Evolutionary conservation across 176 grass and related monocot genomes (phyloP), one percentile per base, ranked within the genome.

Genomic region (Carex littledalei): DNA sequence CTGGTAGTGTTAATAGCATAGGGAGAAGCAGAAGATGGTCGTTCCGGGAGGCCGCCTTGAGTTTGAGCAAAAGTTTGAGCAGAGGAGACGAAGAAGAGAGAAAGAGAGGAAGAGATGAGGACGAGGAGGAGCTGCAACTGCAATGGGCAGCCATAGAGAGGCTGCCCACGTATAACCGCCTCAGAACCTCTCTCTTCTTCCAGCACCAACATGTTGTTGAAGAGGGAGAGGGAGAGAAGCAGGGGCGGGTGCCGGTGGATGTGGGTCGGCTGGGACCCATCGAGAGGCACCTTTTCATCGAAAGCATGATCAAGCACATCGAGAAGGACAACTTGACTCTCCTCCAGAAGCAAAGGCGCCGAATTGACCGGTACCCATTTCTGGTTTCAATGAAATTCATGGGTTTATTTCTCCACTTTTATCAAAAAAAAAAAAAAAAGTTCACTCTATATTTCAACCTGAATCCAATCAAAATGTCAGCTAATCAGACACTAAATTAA

Each of bases 81-180:
- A 13, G 61, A 32, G 26, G 37, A 8, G 39, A 73, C 1, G 43
- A 26, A 67, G 64, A 4, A 26, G 41, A 5, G 20, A 75, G 41
- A 17, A 52, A 8, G 55, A 39, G 26, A 4, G 4, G 4, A 20
- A 80, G 8, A 34, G 47, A 20, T 5, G 90, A 88, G 0, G 90
- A 97, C 1, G 90, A 97, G 43, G 49, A 63, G 0, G 83, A 97
- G 87, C 60, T 90, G 9, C 76, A 79, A 49, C 47, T 49, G 1
- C 47, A 90, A 78, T 94, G 92, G 92, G 94, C 87, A 16, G 87
- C 88, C 22, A 79, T 94, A 47, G 94, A 94, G 85, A 81, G 92
- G 80, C 88, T 94, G 49, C 88, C 86, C 3, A 92, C 88, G 26
- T 21, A 17, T 13, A 81, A 90, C 63, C 83, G 90, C 22, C 37